Conservation (phyloP, 345 rosid genomes). For the Corchorus capsularis region DNA sequence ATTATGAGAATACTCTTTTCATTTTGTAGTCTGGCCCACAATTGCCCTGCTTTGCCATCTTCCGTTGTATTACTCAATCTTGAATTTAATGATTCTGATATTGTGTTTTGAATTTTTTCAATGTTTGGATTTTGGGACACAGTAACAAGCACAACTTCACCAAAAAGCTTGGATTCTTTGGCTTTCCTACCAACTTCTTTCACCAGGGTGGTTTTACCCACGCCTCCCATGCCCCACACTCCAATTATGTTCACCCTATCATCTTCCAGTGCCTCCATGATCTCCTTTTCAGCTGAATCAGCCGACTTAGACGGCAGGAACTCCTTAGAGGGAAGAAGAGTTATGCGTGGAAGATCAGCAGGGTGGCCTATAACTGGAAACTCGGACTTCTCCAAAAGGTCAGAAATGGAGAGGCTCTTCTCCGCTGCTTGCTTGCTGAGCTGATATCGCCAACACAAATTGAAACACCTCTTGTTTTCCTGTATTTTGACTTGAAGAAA, state of each 20-base stretch:
- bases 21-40: not conserved
- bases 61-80: not conserved
- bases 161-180: not conserved
- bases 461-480: not conserved
- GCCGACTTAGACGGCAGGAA: not conserved
- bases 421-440: not conserved
- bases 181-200: not conserved
- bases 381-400: not conserved
- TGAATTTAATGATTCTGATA: not conserved
- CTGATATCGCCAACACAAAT: not conserved
- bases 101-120: not conserved
- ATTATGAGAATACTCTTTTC: slow-evolving; percentile 3
- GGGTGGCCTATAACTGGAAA: not conserved
- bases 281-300: not conserved
- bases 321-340: not conserved
- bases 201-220: slow-evolving; percentile 25
- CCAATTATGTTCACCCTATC: not conserved
- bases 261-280: not conserved
- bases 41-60: not conserved
- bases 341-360: not conserved
- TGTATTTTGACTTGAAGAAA: not conserved
- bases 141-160: not conserved
- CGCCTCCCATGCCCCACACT: not conserved
- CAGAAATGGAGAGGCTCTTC: not conserved
- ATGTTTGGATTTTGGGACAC: slow-evolving; percentile 1